Percentiles rank a stretch among this genome's conserved stretches.
phyloP scores from a whole-genome alignment of 805 yeast genomes.

The Monosporozyma aerobia region DNA sequence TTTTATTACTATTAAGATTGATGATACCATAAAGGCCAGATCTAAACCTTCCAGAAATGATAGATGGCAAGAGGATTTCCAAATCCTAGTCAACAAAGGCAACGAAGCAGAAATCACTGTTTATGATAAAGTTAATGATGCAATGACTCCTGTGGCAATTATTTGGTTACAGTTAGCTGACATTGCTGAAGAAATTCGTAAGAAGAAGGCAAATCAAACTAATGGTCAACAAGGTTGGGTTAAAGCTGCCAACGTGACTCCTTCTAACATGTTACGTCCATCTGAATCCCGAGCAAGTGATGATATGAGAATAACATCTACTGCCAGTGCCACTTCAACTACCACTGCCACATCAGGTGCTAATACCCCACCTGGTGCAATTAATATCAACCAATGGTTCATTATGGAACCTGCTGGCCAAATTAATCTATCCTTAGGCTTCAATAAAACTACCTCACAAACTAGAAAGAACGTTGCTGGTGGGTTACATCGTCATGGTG shows the following conservation, averaged over 20 bases:
- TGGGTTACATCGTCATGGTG: conserved; percentile 92
- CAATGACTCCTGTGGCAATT: conserved; percentile 77
- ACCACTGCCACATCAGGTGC: background rate
- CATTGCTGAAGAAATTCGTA: conserved; percentile 88
- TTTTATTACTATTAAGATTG: conserved; percentile 68
- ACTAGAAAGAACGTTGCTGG: conserved; percentile 41
- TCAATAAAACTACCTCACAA: conserved; percentile 55
- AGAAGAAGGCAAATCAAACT: conserved; percentile 72
- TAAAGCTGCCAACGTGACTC: conserved; percentile 47
- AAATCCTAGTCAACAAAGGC: conserved; percentile 76
- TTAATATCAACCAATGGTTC: conserved; percentile 73
- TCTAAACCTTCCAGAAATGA: conserved; percentile 70
- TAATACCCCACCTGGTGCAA: conserved; percentile 5
- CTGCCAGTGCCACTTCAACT: background rate
- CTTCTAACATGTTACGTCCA: background rate
- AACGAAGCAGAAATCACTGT: conserved; percentile 86
- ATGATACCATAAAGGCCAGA: conserved; percentile 73
- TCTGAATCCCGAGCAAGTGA: background rate
- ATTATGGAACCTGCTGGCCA: conserved; percentile 93
- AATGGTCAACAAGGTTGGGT: conserved; percentile 78
- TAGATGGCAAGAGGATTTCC: conserved; percentile 74
- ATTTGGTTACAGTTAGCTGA: conserved; percentile 88
- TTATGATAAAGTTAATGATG: conserved; percentile 64
- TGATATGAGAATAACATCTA: background rate
- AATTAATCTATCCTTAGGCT: conserved; percentile 65